Evolutionary conservation across 179 eudicot genomes (phyloP), one percentile per base, ranked within the genome.

Genomic region (Silene coronaria): DNA sequence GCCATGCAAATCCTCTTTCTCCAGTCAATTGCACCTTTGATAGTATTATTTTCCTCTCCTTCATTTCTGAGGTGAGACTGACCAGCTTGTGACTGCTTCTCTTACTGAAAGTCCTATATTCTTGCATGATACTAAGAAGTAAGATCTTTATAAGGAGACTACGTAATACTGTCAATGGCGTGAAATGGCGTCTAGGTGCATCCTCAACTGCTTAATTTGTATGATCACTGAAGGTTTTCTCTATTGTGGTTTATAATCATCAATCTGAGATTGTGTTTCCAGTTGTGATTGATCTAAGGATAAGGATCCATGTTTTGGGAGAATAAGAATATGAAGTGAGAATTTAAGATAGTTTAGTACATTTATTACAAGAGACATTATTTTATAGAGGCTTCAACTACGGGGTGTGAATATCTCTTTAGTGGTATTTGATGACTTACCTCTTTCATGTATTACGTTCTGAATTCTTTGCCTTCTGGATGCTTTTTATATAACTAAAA

Each of bases 341-440:
- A 64, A 64, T 27, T 27, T 64, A 17, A 28, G 17, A 65, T 28
- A 53, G 21, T 14, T 17, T 53, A 16, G 19, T 53, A 53, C 58
- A 53, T 53, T 53, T 53, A 53, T 53, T 53, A 53, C 58, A 17
- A 53, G 58, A 4, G 58, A 6, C 58, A 14, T 53, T 5, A 14
- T 53, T 53, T 53, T n/a, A 28, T 32, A 65, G 34, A 67, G 53
- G 71, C 71, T 36, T 67, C 51, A 34, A 34, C 71, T 17, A 36
- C 38, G 26, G 16, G 26, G 51, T 34, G 6, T 34, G 69, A 65
- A 65, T 24, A 61, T 36, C 53, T 67, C 69, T 64, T 16, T 65
- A 30, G 21, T 65, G 17, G n/a, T 64, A 27, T 23, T 65, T 30
- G 7, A 28, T 11, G 3, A 7, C 32, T 14, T 5, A 4, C 19